These are phyloP conservation scores for Syzygium grande DNA, from an alignment of 345 rosid genomes.

Conservation along the genomic window DNA sequence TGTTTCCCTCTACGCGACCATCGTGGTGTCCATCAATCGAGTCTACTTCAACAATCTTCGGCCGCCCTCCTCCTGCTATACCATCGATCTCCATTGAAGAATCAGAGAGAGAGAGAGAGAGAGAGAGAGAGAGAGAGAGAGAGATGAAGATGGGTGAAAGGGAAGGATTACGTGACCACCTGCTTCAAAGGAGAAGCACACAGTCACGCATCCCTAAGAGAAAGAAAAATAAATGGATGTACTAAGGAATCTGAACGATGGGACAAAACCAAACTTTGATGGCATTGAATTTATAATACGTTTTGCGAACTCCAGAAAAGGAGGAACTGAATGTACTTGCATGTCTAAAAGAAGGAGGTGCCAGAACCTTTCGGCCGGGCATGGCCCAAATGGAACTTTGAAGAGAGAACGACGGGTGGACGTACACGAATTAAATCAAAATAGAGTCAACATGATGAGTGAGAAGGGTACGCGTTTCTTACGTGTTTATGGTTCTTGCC, in stretches of 20 bases:
- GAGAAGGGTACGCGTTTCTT: not conserved
- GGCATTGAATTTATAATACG: no score
- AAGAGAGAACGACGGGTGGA: not conserved
- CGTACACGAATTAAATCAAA: not conserved
- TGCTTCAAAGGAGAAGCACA: not conserved
- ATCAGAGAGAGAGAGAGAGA: not conserved
- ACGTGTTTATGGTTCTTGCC: not conserved
- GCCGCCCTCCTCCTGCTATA: not conserved
- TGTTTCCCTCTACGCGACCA: not conserved
- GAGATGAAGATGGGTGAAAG: not conserved
- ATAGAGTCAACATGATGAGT: not conserved
- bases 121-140: not conserved
- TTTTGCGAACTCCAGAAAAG: not conserved
- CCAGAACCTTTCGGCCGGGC: not conserved
- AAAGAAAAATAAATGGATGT: not conserved
- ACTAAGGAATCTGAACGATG: not conserved
- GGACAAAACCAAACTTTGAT: not conserved
- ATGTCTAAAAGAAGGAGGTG: not conserved
- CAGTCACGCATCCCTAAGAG: not conserved
- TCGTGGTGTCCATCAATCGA: not conserved
- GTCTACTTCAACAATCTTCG: not conserved
- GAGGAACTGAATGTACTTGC: not conserved
- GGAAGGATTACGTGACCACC: not conserved
- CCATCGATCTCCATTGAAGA: not conserved
- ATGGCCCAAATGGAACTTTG: not conserved